Evolutionary conservation across 1,284 basidiomycete genomes (phyloP).

Genomic region (Malassezia dermatis): DNA sequence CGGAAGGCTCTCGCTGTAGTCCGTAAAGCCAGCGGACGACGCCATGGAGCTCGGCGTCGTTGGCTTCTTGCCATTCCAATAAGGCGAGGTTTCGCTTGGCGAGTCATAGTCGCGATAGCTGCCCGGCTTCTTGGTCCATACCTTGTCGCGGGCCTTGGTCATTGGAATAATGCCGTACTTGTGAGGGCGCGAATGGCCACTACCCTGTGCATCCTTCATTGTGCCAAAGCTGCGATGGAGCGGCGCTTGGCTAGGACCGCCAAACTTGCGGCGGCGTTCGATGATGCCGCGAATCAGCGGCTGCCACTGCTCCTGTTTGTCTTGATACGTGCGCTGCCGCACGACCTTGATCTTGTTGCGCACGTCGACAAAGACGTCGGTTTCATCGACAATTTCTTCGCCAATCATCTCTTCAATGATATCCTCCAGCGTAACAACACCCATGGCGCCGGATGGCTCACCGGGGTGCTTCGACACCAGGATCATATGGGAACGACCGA

Average conservation of each 20-base stretch:
- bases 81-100: neutral
- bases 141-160: conserved; percentile 29
- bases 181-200: conserved; percentile 9
- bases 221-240: conserved; percentile 35
- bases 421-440: conserved; percentile 51
- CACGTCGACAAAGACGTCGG: conserved; percentile 44
- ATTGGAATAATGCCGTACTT: conserved; percentile 23
- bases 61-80: neutral
- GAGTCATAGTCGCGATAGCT: conserved; percentile 12
- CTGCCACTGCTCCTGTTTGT: conserved; percentile 27
- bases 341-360: conserved; percentile 41
- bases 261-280: conserved; percentile 38
- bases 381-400: conserved; percentile 46
- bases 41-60: conserved; percentile 13
- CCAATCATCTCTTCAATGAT: conserved; percentile 56
- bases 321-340: conserved; percentile 13
- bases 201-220: conserved; percentile 18
- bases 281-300: conserved; percentile 46
- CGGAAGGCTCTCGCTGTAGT: conserved; percentile 14
- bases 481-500: conserved; percentile 82
- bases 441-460: conserved; percentile 59
- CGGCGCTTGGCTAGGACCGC: conserved; percentile 31
- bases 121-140: conserved; percentile 31
- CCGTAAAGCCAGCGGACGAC: conserved; percentile 15
- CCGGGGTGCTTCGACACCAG: conserved; percentile 77